Base-by-base conservation (phyloP, 108 stramenopile genomes). In the Conticribra guillardii region DNA sequence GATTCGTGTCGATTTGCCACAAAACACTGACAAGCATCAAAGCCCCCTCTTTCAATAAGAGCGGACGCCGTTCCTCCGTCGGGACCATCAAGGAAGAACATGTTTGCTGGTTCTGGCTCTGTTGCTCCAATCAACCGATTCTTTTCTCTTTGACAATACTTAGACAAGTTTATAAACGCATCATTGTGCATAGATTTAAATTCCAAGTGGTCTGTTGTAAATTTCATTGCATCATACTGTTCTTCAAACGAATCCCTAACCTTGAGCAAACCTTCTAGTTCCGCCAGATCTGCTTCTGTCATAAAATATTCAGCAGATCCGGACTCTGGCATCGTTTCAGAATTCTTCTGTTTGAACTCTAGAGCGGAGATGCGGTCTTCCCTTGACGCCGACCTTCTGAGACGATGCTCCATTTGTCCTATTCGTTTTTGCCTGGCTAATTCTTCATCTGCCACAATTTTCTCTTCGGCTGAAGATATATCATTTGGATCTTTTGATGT, bases 21-120 rank as follows among this genome's bases (percentile, higher is more conserved):
- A 63, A 68, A 84, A 19, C 80, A 81, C 18, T 55, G 71, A n/a
- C 54, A 47, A 5, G 47, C 30, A 23, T 55, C 27, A 49, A 81
- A 65, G 0, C 70, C 67, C 45, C 30, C 33, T 5, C 16, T 50
- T 1, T 69, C 24, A 15, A 76, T 56, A 52, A 84, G 57, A 5
- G 76, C 59, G 0, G 51, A 58, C 0, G 80, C 37, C 22, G 80
- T 84, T 19, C 61, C 62, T 8, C 56, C 80, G 47, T 81, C 80
- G 15, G 83, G 83, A 17, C 83, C 83, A 55, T 84, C 80, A 45
- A 84, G 53, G 32, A 64, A 84, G 48, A 84, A 84, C 19, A 81
- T 71, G 46, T 81, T 84, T 26, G 63, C 37, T n/a, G n/a, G n/a
- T n/a, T n/a, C n/a, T n/a, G n/a, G n/a, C n/a, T n/a, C n/a, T n/a